Base-by-base conservation (phyloP, 106 monocot species). In the Allium fistulosum region DNA sequence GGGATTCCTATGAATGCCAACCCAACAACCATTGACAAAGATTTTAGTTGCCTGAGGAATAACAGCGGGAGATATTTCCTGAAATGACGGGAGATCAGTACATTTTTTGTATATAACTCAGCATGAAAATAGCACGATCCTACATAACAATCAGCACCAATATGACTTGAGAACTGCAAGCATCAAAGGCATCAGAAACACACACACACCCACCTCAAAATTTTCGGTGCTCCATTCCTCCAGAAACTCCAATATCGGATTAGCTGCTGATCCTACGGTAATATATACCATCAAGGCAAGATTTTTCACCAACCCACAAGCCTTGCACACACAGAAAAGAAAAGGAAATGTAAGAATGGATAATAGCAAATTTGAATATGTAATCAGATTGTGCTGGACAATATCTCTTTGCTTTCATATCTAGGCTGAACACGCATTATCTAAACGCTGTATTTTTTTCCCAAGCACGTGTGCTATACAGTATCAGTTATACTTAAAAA, bases 31-130 rank as follows among this genome's bases (percentile, higher is more conserved):
- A 71, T 99, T 99, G 63, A 99, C 92, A 83, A 99, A 99, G 69
- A 99, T 93, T 77, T 99, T 99, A 48, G 97, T 87, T 53, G 92
- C 88, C 71, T 99, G 89, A 53, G 92, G 92, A 81, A 99, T 93
- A 57, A 99, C 92, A 58, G 92, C 97, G 56, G 92, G 92, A 71
- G 97, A 99, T 77, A 99, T 99, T 87, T 99, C 97, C 92, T 99
- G 65, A 17, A 78, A 66, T 69, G 11, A 70, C 55, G 11, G 57
- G 63, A 49, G 62, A 56, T 12, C 9, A 12, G 52, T 51, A 12
- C 51, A 37, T 8, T 55, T 4, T 37, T 37, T 37, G 37, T 37
- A 37, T 5, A 37, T 37, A 4, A 37, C 37, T 37, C 37, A 2
- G 5, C 37, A 37, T 5, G 37, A 37, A 37, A 37, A 37, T 37